Percentiles rank a stretch among this genome's conserved stretches.
phyloP scores from a whole-genome alignment of 73 alveolate species.

The Tetrahymena malaccensis region DNA sequence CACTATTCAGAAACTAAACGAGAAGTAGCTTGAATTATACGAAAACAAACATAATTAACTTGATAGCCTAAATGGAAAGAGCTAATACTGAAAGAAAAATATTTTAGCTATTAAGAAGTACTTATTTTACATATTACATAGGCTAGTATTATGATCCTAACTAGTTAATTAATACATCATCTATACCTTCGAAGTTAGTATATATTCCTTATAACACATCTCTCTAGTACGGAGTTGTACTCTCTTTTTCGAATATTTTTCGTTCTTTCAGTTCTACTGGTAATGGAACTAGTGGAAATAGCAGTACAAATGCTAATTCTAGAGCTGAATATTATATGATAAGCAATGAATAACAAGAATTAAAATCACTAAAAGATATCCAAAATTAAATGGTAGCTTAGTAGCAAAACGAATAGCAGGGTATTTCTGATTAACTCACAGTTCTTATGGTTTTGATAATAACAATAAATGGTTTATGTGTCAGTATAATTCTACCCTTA shows the following conservation, averaged over 20 bases:
- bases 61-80: background rate
- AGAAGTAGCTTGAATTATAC: background rate
- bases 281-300: background rate
- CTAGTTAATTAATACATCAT: background rate
- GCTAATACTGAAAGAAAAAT: background rate
- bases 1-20: background rate
- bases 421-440: background rate
- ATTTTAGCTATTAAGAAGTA: background rate
- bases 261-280: background rate
- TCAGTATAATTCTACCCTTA: background rate
- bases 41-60: too few species aligned
- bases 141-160: background rate
- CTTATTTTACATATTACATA: too few species aligned
- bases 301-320: background rate
- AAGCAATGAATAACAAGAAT: background rate
- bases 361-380: background rate
- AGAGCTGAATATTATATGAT: background rate
- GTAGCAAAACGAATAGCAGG: background rate
- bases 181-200: background rate
- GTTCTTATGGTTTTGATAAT: background rate
- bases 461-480: background rate
- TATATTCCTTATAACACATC: background rate
- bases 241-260: background rate
- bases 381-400: background rate
- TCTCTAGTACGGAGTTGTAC: background rate